Conservation (phyloP, 441 rosid genomes). For the Bruguiera hainesii region DNA sequence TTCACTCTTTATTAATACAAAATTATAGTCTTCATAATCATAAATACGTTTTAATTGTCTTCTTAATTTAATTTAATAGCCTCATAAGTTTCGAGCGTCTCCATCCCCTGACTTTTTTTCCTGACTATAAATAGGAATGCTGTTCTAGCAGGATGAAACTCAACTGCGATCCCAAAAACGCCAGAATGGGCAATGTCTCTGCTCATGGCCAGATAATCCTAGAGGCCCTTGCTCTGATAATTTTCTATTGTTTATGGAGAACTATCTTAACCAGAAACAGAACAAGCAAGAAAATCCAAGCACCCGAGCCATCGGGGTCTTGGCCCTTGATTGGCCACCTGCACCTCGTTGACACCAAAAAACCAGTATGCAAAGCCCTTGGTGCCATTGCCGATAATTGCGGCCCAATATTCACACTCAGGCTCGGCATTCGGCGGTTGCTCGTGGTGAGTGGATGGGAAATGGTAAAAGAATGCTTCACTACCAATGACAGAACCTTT, state of each 20-base stretch:
- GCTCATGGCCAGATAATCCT: neutral
- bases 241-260: conserved; percentile 6
- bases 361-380: conserved; percentile 33
- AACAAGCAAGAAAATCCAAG: neutral
- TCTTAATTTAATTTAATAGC: too few species aligned
- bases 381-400: conserved; percentile 41
- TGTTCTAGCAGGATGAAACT: too few species aligned
- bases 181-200: neutral
- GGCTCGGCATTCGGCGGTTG: conserved; percentile 28
- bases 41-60: too few species aligned
- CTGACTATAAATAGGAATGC: too few species aligned
- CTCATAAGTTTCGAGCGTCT: too few species aligned
- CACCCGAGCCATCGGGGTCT: conserved; percentile 45
- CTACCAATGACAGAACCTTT: conserved; percentile 39
- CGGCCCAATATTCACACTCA: conserved; percentile 49
- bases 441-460: conserved; percentile 39
- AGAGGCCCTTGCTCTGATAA: neutral
- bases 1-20: too few species aligned
- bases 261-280: neutral
- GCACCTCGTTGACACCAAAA: conserved; percentile 36
- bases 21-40: too few species aligned
- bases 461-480: conserved; percentile 37
- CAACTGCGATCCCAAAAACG: too few species aligned
- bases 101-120: too few species aligned
- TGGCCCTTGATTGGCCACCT: conserved; percentile 59